Evolutionary conservation across 1,284 basidiomycete species (phyloP).

Genomic region (Trichosporon inkin): DNA sequence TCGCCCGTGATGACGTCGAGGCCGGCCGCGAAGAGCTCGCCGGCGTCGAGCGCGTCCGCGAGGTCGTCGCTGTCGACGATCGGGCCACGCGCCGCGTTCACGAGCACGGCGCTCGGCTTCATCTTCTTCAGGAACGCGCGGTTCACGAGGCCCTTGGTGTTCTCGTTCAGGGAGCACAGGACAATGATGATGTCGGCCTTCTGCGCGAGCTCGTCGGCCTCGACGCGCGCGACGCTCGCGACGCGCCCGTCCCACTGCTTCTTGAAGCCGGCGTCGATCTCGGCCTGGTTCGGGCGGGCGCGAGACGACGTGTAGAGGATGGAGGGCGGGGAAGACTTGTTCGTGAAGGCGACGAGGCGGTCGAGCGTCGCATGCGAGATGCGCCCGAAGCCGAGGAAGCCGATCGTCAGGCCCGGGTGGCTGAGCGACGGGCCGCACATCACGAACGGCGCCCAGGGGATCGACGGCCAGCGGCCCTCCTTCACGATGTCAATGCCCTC

Average conservation of each 20-base stretch:
- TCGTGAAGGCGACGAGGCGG: conserved; percentile 72
- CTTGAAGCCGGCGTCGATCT: conserved; percentile 58
- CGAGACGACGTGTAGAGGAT: conserved; percentile 42
- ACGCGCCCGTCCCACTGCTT: conserved; percentile 57
- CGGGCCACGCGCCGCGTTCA: conserved; percentile 71
- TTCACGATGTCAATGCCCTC: conserved; percentile 64
- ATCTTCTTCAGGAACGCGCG: conserved; percentile 70
- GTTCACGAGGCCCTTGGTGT: conserved; percentile 69
- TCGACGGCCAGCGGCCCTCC: conserved; percentile 64
- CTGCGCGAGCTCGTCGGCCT: conserved; percentile 63
- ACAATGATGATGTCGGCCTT: conserved; percentile 78
- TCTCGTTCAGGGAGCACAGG: conserved; percentile 70
- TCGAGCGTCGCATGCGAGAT: conserved; percentile 76
- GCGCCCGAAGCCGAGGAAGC: conserved; percentile 90
- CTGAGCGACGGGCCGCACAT: conserved; percentile 52
- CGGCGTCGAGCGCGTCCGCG: conserved; percentile 67
- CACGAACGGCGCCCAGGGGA: conserved; percentile 70
- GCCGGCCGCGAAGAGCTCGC: conserved; percentile 84
- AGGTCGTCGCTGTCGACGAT: conserved; percentile 86
- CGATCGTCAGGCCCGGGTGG: conserved; percentile 59
- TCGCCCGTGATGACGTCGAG: conserved; percentile 93
- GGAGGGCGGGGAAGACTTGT: conserved; percentile 30
- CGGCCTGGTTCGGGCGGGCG: conserved; percentile 41
- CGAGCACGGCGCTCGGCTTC: conserved; percentile 74
- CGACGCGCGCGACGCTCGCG: conserved; percentile 61